Evolutionary conservation across 2,329 filamentous ascomycete genomes (phyloP).

Genomic region (Chrysosporium keratinophilum): DNA sequence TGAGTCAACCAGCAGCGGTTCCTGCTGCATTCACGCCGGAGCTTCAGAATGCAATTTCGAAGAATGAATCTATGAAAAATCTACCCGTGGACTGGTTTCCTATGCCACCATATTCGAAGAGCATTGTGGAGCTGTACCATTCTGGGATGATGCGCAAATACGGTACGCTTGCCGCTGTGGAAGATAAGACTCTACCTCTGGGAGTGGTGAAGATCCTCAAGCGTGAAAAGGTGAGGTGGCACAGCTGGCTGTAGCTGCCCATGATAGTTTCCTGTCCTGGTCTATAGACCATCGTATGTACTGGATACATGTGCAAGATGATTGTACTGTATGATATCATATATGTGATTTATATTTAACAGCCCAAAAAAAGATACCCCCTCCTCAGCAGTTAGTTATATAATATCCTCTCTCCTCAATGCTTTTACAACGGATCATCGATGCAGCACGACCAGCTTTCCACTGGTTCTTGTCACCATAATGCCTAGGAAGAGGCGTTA

Average conservation of each 20-base stretch:
- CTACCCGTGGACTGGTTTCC: slow-evolving; percentile 20
- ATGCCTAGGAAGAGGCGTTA: no score
- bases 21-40: slow-evolving; percentile 23
- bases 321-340: not conserved
- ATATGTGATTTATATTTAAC: not conserved
- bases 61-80: slow-evolving; percentile 14
- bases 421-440: not conserved
- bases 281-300: not conserved
- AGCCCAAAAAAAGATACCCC: not conserved
- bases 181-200: slow-evolving; percentile 33
- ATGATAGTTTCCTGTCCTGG: not conserved
- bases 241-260: slow-evolving; percentile 22
- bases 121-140: slow-evolving; percentile 34
- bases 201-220: slow-evolving; percentile 36
- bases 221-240: slow-evolving; percentile 34
- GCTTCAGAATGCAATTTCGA: slow-evolving; percentile 21
- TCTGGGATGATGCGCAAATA: slow-evolving; percentile 33
- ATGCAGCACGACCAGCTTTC: no score
- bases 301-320: not conserved
- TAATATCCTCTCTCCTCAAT: not conserved
- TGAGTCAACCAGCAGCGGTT: slow-evolving; percentile 25
- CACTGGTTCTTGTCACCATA: no score
- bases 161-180: slow-evolving; percentile 33
- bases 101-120: slow-evolving; percentile 37
- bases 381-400: not conserved